Base-by-base conservation (phyloP, 345 rosid genomes). In the Linum trigynum region DNA sequence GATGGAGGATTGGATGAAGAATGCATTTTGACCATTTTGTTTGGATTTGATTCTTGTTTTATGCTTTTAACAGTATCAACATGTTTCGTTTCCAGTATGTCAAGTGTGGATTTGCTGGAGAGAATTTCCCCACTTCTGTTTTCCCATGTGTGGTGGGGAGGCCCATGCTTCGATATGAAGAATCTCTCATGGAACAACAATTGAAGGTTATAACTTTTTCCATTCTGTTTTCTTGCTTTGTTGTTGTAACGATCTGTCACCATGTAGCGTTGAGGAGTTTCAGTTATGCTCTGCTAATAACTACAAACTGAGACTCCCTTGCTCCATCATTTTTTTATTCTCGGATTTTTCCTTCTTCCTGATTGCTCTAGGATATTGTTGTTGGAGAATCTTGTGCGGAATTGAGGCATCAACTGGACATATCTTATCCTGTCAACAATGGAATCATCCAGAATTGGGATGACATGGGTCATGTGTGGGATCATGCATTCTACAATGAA, bases 401-500 rank as follows among this genome's bases (percentile, higher is more conserved):
- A 63, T 81, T 90, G 72, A 76, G 95, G 79, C 95, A 94, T 86
- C 97, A 94, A n/a, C 71, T 94, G 67, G 94, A 90, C 72, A 82
- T 94, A 71, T 85, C 88, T 4, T 94, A 94, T 84, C 97, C 99
- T 12, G 99, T 94, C 16, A 84, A 84, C 75, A 94, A 94, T 65
- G 99, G 99, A 60, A 94, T 94, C 37, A 85, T 94, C 65, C 99
- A 94, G 79, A 90, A 88, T 72, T 94, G 99, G 99, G 97, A 94
- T 59, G 99, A 94, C 74, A 94, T 94, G 99, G 88, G 86, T 55
- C 95, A 90, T 64, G 95, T 94, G 16, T 94, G 99, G 97, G 87
- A 94, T 72, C 99, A 88, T 65, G 92, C 99, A 1, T 94, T 94
- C 74, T 86, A 67, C 74, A 76, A 83, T 50, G 95, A 90, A 71